Conservation (phyloP, 1,284 basidiomycete genomes). For the Xanthoconium separans region DNA sequence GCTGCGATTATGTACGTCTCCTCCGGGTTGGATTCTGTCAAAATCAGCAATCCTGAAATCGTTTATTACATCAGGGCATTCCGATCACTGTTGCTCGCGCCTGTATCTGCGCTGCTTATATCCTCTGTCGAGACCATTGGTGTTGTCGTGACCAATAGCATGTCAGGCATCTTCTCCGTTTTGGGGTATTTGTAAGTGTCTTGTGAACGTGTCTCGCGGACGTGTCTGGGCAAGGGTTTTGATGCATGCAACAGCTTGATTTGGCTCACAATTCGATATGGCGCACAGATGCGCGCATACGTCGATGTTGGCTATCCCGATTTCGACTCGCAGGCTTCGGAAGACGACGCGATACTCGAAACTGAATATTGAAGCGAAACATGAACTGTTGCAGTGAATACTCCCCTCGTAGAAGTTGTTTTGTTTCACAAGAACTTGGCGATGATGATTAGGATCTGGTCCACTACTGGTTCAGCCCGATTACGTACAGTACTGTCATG, state of each 20-base stretch:
- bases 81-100: conserved; percentile 39
- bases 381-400: too few species aligned
- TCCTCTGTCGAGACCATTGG: conserved; percentile 53
- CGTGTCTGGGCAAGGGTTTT: neutral
- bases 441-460: too few species aligned
- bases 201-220: conserved; percentile 14
- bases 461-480: too few species aligned
- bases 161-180: conserved; percentile 43
- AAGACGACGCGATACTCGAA: neutral
- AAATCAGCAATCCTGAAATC: neutral
- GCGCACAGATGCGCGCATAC: conserved; percentile 46
- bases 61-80: conserved; percentile 36
- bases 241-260: conserved; percentile 35
- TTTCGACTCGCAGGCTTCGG: conserved; percentile 4
- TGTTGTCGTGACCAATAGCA: conserved; percentile 49
- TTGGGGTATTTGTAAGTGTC: conserved; percentile 45
- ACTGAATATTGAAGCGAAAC: neutral
- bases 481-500: too few species aligned
- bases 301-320: conserved; percentile 44
- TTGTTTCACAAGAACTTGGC: too few species aligned
- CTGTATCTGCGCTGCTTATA: conserved; percentile 20
- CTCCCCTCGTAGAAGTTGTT: too few species aligned
- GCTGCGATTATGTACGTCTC: conserved; percentile 40
- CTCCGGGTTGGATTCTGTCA: neutral
- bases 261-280: conserved; percentile 44